Evolutionary conservation across 305 asterid genomes (phyloP).

Genomic region (Fraxinus dipetala): DNA sequence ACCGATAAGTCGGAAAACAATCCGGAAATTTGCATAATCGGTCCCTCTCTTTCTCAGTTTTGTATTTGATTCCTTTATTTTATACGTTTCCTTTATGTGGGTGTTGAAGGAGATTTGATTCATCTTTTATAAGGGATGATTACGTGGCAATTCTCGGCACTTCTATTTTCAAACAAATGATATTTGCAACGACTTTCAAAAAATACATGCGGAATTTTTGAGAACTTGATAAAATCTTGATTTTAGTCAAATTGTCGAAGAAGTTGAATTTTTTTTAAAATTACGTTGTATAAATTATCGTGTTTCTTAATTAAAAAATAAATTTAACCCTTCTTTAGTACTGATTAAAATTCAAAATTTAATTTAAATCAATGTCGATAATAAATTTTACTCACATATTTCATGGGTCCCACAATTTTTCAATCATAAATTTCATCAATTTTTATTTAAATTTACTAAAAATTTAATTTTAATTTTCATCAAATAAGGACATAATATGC

Average conservation of each 20-base stretch:
- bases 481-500: neutral
- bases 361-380: neutral
- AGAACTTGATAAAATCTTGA: neutral
- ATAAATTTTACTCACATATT: too few species aligned
- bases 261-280: neutral
- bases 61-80: neutral
- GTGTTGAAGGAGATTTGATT: neutral
- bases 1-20: conserved; percentile 48
- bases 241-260: neutral
- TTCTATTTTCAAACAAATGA: neutral
- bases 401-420: too few species aligned
- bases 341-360: too few species aligned
- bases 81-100: neutral
- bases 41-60: neutral
- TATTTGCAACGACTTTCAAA: neutral
- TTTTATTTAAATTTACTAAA: neutral
- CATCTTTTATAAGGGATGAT: neutral
- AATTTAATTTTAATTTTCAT: neutral
- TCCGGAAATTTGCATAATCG: conserved; percentile 51
- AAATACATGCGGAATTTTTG: neutral
- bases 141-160: neutral
- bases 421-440: too few species aligned
- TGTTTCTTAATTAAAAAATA: neutral
- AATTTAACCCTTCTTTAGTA: neutral
- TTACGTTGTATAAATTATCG: neutral